Evolutionary conservation across 164 flowering plant genomes (phyloP).

Genomic region (Piper longum): DNA sequence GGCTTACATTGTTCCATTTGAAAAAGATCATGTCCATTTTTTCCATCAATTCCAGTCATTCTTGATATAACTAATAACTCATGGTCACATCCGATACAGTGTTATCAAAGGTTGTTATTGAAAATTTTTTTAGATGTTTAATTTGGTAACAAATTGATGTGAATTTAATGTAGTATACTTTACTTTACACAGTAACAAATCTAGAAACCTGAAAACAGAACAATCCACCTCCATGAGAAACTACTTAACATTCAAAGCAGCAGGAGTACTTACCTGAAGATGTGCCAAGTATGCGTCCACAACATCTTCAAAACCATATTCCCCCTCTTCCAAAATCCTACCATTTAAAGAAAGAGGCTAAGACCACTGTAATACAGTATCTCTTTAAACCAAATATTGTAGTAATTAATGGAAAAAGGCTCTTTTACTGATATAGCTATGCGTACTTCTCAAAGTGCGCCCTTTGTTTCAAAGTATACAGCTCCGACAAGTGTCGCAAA

Average conservation of each 20-base stretch:
- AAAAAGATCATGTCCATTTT: no score
- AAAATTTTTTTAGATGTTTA: no score
- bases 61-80: no score
- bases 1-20: no score
- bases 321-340: slow-evolving; percentile 42
- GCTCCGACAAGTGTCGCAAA: slow-evolving; percentile 79
- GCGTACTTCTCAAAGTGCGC: slow-evolving; percentile 22
- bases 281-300: slow-evolving; percentile 76
- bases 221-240: neutral
- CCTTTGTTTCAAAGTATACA: slow-evolving; percentile 70
- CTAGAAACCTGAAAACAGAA: no score
- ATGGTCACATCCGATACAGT: no score
- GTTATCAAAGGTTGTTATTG: no score
- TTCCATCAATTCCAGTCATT: no score
- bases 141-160: no score
- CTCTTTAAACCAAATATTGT: no score
- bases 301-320: slow-evolving; percentile 60
- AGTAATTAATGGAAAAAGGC: neutral
- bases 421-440: neutral
- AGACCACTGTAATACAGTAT: neutral
- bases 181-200: no score
- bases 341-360: slow-evolving; percentile 4
- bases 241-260: neutral
- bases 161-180: no score
- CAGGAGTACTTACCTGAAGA: slow-evolving; percentile 55